A percentile compares a stretch with the other conserved stretches of the same genome.
Conservation (phyloP, 176 grass and related monocot genomes). For the Zea luxurians region DNA sequence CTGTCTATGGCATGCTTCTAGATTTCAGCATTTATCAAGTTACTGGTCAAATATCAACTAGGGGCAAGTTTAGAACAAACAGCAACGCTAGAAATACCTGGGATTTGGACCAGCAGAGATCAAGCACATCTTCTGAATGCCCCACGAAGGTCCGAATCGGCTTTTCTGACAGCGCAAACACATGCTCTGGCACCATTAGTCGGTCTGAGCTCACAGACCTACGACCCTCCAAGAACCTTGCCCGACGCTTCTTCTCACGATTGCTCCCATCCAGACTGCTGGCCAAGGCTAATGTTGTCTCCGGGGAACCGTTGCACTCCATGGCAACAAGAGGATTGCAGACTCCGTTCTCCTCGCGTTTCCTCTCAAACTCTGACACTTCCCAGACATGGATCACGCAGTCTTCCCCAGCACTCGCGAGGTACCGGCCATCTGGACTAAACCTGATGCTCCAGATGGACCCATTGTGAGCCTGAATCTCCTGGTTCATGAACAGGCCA, state of each 20-base stretch:
- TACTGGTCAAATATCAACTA: constrained; percentile 11
- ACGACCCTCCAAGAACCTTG: constrained; percentile 52
- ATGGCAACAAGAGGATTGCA: constrained; percentile 65
- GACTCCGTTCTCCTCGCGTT: constrained; percentile 51
- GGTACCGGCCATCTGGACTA: constrained; percentile 72
- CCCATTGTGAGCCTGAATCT: constrained; percentile 78
- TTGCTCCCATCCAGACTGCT: constrained; percentile 46
- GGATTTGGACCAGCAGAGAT: constrained; percentile 97
- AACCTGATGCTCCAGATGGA: constrained; percentile 92
- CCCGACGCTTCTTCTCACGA: constrained; percentile 63
- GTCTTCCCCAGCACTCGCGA: constrained; percentile 91
- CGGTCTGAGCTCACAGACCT: constrained; percentile 53
- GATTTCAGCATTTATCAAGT: constrained; percentile 24
- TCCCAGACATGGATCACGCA: constrained; percentile 95
- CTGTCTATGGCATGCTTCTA: background rate
- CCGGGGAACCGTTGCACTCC: constrained; percentile 53
- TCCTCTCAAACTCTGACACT: constrained; percentile 62
- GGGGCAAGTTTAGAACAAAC: constrained; percentile 1
- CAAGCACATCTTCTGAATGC: constrained; percentile 82
- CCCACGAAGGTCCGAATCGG: constrained; percentile 76
- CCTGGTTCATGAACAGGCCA: constrained; percentile 86
- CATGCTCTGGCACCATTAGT: constrained; percentile 77
- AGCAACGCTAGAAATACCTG: constrained; percentile 51
- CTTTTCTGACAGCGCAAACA: constrained; percentile 82
- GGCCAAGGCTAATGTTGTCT: constrained; percentile 52